Conservation (phyloP, 2,329 filamentous ascomycete species). For the Xylariaceae sp. region DNA sequence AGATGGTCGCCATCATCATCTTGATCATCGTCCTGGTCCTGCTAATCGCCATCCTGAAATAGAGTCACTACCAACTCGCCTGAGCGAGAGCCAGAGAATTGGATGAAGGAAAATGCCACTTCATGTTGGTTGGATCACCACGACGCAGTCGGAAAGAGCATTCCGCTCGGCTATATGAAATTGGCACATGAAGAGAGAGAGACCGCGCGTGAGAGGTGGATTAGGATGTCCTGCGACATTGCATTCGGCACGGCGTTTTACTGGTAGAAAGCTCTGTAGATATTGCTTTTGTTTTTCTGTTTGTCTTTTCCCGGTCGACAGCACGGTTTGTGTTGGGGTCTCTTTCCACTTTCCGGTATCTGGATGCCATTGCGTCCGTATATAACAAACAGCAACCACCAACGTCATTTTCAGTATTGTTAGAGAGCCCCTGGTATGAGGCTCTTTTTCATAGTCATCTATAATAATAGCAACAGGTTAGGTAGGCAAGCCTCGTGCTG, state of each 20-base stretch:
- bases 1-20: slow-evolving; percentile 74
- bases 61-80: background rate
- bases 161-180: background rate
- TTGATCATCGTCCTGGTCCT: slow-evolving; percentile 78
- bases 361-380: slow-evolving; percentile 10
- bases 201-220: background rate
- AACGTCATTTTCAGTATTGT: slow-evolving; percentile 13
- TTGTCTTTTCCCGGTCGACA: slow-evolving; percentile 5
- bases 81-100: background rate
- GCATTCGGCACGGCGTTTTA: slow-evolving; percentile 27
- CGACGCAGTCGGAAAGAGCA: background rate
- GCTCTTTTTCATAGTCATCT: slow-evolving; percentile 1
- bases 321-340: slow-evolving; percentile 7
- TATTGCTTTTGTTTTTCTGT: background rate
- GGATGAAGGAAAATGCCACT: background rate
- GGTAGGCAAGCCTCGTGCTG: slow-evolving; percentile 1
- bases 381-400: slow-evolving; percentile 4
- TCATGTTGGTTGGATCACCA: background rate
- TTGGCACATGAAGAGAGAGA: background rate
- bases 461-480: slow-evolving; percentile 2
- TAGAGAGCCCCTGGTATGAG: background rate
- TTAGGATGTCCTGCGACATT: slow-evolving; percentile 11
- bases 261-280: slow-evolving; percentile 16
- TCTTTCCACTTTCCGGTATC: slow-evolving; percentile 2
- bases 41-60: slow-evolving; percentile 78